Evolutionary conservation across 441 rosid genomes (phyloP), one percentile per base, ranked within the genome.

Genomic region (Mallotus repandus): DNA sequence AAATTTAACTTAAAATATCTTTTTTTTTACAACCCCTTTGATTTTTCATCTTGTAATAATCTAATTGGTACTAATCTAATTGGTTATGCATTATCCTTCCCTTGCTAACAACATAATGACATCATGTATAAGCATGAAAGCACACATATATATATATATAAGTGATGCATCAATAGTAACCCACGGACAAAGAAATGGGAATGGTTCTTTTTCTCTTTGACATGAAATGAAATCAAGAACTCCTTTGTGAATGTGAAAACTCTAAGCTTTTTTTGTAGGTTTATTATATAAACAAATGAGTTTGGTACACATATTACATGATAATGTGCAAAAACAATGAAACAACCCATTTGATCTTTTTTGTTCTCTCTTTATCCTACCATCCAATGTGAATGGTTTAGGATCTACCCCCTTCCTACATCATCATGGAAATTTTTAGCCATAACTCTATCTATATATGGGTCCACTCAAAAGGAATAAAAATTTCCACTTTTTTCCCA

Each of bases 301-400:
- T 62, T 63, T 53, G 22, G 62, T 21, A 38, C 19, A 59, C 61
- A 74, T 10, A 38, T 29, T 7, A 21, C 50, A 74, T 43, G 3
- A 62, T 71, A 65, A 70, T 57, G 59, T 56, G 74, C 38, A 41
- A 63, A 52, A 59, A 65, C 38, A 68, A 68, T 13, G 55, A 72
- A 60, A 54, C 62, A 41, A 69, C 18, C 68, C 79, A 48, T 69
- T 59, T 65, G 48, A 38, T 49, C 32, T 55, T 68, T 76, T 35
- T 7, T 55, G 41, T 67, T 66, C 73, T 52, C 79, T 66, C 77
- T 76, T 72, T 79, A 70, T 75, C 74, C 73, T 48, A 74, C 79
- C 76, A 41, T 69, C 71, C 79, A 50, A 54, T 46, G 71, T 81
- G 74, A 66, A 84, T 65, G 80, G 87, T 77, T 59, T 68, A 81